Percentiles rank a stretch among this genome's conserved stretches.
Evolutionary conservation across 352 stramenopile genomes (phyloP).

Genomic region (Elongisporangium undulatum): DNA sequence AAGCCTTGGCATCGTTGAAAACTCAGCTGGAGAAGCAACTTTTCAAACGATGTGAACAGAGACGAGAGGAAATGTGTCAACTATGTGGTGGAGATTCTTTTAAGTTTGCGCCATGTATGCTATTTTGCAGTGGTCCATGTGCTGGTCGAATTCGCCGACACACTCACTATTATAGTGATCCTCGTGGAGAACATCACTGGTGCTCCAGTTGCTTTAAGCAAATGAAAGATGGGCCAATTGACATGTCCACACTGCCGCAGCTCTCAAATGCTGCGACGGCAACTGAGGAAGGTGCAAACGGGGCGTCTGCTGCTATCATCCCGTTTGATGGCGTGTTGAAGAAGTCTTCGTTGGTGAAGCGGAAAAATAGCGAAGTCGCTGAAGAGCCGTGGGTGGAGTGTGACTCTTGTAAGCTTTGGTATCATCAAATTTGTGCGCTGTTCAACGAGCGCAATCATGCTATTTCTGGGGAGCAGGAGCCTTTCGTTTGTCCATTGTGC

Average conservation of each 20-base stretch:
- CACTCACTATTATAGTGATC: slow-evolving; percentile 86
- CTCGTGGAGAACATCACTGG: slow-evolving; percentile 81
- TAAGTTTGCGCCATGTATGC: slow-evolving; percentile 87
- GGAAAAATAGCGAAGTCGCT: slow-evolving; percentile 98
- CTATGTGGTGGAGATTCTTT: slow-evolving; percentile 87
- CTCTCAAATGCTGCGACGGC: slow-evolving; percentile 53
- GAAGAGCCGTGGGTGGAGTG: slow-evolving; percentile 98
- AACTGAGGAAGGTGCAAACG: slow-evolving; percentile 19
- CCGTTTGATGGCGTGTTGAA: slow-evolving; percentile 76
- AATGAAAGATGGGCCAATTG: slow-evolving; percentile 90
- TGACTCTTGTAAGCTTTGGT: slow-evolving; percentile 98
- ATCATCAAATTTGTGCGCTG: slow-evolving; percentile 99
- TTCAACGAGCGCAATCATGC: slow-evolving; percentile 99
- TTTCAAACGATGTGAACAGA: slow-evolving; percentile 79
- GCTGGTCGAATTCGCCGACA: slow-evolving; percentile 77
- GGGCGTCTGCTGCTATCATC: slow-evolving; percentile 14
- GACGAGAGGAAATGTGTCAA: slow-evolving; percentile 86
- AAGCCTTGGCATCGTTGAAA: slow-evolving; percentile 57
- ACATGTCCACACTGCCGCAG: slow-evolving; percentile 82
- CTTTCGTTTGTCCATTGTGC: slow-evolving; percentile 85
- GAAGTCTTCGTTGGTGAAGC: slow-evolving; percentile 94
- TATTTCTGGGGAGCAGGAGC: slow-evolving; percentile 84
- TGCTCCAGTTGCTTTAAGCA: slow-evolving; percentile 88
- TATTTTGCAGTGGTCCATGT: slow-evolving; percentile 87
- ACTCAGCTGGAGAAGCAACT: slow-evolving; percentile 80